A percentile compares a stretch with the other conserved stretches of the same genome.
Evolutionary conservation across 495 filamentous ascomycete genomes (phyloP).

Genomic region (Talaromyces wortmannii): DNA sequence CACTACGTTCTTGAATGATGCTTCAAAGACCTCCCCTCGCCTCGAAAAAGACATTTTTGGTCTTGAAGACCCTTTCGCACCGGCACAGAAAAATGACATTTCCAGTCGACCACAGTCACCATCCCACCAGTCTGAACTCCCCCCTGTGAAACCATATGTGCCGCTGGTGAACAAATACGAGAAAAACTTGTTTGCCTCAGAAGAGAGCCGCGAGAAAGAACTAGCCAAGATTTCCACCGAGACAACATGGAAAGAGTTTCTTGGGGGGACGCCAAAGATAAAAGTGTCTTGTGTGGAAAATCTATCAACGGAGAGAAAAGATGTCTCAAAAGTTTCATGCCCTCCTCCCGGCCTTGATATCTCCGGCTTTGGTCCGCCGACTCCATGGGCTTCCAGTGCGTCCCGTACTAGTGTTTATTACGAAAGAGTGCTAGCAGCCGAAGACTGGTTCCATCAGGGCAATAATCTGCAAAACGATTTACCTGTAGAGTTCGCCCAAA

Average conservation of each 20-base stretch:
- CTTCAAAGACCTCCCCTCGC: not conserved
- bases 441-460: conserved; percentile 21
- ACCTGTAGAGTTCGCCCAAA: not conserved
- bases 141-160: not conserved
- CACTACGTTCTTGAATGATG: not conserved
- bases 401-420: not conserved
- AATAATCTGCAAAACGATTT: conserved; percentile 8
- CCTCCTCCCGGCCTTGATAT: conserved; percentile 1
- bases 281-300: not conserved
- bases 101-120: conserved; percentile 1
- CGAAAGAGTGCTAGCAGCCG: conserved; percentile 11
- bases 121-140: not conserved
- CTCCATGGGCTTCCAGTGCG: not conserved
- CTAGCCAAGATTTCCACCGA: not conserved
- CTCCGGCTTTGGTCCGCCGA: not conserved
- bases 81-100: not conserved
- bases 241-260: not conserved
- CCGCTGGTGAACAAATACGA: conserved; percentile 2
- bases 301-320: not conserved
- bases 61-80: not conserved
- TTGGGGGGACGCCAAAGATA: not conserved
- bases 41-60: not conserved
- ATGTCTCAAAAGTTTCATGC: not conserved
- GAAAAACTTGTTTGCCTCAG: conserved; percentile 1
- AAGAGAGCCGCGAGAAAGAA: not conserved